Evolutionary conservation across 2,329 filamentous ascomycete species (phyloP), one percentile per base, ranked within the genome.

Genomic region (Botrytis fragariae): DNA sequence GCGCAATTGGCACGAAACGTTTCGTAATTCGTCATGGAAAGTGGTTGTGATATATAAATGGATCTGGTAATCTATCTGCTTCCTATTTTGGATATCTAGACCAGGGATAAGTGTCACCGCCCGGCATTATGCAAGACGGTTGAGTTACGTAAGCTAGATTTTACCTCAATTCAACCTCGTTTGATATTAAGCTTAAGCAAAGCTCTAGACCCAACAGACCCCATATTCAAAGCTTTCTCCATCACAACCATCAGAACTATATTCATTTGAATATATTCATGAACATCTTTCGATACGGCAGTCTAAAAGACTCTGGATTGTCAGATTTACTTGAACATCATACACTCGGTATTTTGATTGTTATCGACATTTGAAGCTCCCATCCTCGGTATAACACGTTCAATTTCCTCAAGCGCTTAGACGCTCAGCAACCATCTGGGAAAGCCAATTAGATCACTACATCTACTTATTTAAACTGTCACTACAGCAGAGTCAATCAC

Each of bases 31-130:
- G 45, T 72, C 39, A 60, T 67, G n/a, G 25, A 51, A 54, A 65
- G 48, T 57, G 62, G 71, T 72, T 68, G 71, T 39, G 45, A 69
- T 72, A 72, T 51, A 68, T 59, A 68, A 45, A 72, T 72, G 64
- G 71, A 72, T 61, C 71, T 72, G 48, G 48, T 67, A 72, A 72
- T 72, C 59, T 72, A 60, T 60, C 35, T 60, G 14, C 42, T 59
- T 72, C 54, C 70, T 54, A 51, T 67, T 72, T 72, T 45, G 48
- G 64, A 65, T 68, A 22, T 35, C 25, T 14, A 25, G 29, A 57
- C 62, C 51, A 32, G 39, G 51, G 61, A 39, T 37, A 48, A 59
- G 39, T 48, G 39, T 45, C 37, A 44, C 61, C 70, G 61, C 37
- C n/a, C 29, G 37, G 39, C 51, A 62, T 29, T 48, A 71, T 60